phyloP scores from a whole-genome alignment of 78 protist genomes.

The Pelomyxa schiedti region DNA sequence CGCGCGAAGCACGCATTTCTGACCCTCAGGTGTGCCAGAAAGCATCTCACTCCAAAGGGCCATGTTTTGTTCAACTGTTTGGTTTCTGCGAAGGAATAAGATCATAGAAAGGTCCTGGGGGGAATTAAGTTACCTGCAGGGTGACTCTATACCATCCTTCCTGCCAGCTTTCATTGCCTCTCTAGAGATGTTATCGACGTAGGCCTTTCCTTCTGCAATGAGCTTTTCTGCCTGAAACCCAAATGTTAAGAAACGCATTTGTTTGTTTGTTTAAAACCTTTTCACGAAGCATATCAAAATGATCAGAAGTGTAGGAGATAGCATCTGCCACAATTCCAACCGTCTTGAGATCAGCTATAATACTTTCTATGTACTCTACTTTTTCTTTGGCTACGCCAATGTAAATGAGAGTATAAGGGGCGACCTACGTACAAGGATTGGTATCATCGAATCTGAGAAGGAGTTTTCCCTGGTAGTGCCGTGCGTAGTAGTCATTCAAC shows the following conservation, averaged over 20 bases:
- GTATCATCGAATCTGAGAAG: slow-evolving; percentile 97
- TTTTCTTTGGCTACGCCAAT: slow-evolving; percentile 12
- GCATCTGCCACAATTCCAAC: slow-evolving; percentile 35
- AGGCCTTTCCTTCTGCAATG: slow-evolving; percentile 63
- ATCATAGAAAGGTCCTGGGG: too few relatives aligned
- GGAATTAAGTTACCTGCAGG: slow-evolving; percentile 1
- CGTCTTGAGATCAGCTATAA: slow-evolving; percentile 47
- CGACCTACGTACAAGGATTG: slow-evolving; percentile 95
- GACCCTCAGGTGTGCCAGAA: slow-evolving; percentile 58
- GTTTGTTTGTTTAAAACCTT: too few relatives aligned
- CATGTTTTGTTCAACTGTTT: slow-evolving; percentile 77
- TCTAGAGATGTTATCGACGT: slow-evolving; percentile 64
- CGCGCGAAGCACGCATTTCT: slow-evolving; percentile 69
- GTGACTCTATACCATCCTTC: slow-evolving; percentile 27
- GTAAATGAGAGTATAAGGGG: slow-evolving; percentile 11
- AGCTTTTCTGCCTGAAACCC: slow-evolving; percentile 3
- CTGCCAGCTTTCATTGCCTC: slow-evolving; percentile 56
- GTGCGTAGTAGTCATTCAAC: slow-evolving; percentile 73
- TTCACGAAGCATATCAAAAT: slow-evolving; percentile 51
- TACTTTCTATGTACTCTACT: slow-evolving; percentile 54
- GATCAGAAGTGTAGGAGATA: slow-evolving; percentile 83
- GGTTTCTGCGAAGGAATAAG: too few relatives aligned
- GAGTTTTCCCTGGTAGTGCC: slow-evolving; percentile 69
- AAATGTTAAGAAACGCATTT: too few relatives aligned
- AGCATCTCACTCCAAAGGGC: slow-evolving; percentile 77